Evolutionary conservation across 192 early-diverging fungal genomes (phyloP), one percentile per base, ranked within the genome.

Genomic region (Podila verticillata): DNA sequence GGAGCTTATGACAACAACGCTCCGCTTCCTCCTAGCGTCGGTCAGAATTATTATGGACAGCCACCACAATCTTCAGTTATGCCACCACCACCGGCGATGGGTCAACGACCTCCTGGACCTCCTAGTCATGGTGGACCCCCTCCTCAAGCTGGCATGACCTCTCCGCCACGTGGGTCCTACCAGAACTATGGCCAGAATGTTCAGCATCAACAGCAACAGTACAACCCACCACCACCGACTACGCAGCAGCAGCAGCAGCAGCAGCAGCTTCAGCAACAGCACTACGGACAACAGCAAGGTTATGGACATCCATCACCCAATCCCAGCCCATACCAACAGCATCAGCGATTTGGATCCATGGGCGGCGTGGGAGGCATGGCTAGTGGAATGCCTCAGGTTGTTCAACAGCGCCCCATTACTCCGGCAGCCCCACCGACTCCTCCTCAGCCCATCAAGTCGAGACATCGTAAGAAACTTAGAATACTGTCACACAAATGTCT

Each of bases 381-480:
- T 8, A 54, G 51, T 17, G 24, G 51, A 7, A 54, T 54, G 65
- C 73, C 72, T 48, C 75, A 75, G 32, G 72, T 62, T 17, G 66
- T 65, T 36, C 81, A 81, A 68, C 80, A 79, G 70, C 72, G 63
- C 35, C 75, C 75, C 20, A 44, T 79, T 34, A 79, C 84, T 28
- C 84, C 85, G 6, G 82, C 74, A 31, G 71, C 82, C 26, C 70
- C 85, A 4, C 82, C 85, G 12, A 81, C 85, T 9, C 87, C 87
- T 44, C 82, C 81, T 26, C 72, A 82, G 54, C 83, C 87, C 29
- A 72, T 82, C 60, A 84, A 83, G 64, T 65, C 65, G 22, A 73
- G 84, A 69, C 86, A 87, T 81, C 83, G 90, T 92, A 84, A 85
- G 89, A 26, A 54, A 15, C 15, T 13, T 54, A n/a, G 51, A 9